A percentile compares a stretch with the other conserved stretches of the same genome.
Evolutionary conservation across 2,329 filamentous ascomycete genomes (phyloP).

Genomic region (Colletotrichum sp.): DNA sequence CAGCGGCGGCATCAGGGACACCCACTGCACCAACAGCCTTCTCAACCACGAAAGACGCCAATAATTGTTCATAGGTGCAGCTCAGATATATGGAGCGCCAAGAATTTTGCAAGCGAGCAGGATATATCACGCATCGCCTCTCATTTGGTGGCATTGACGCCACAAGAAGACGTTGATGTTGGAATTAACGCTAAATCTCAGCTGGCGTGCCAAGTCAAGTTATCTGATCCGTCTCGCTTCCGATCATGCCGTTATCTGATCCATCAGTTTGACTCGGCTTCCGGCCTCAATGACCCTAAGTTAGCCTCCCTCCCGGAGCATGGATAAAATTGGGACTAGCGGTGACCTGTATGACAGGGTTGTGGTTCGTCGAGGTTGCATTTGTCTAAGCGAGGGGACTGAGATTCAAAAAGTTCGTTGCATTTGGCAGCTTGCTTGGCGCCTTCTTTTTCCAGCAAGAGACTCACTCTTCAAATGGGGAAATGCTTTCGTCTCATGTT

Average conservation of each 20-base stretch:
- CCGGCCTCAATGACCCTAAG: background rate
- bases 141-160: background rate
- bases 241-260: slow-evolving; percentile 14
- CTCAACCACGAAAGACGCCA: background rate
- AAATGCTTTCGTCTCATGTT: background rate
- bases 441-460: background rate
- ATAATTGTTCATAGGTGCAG: background rate
- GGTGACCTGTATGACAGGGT: background rate
- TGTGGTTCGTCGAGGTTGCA: background rate
- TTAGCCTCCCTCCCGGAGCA: background rate
- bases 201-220: background rate
- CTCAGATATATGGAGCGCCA: background rate
- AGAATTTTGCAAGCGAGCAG: background rate
- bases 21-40: background rate
- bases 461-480: background rate
- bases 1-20: background rate
- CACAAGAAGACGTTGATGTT: background rate
- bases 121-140: background rate
- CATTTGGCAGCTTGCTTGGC: slow-evolving; percentile 5
- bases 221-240: slow-evolving; percentile 7
- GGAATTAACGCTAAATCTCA: background rate
- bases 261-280: background rate
- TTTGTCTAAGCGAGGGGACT: background rate
- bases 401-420: background rate
- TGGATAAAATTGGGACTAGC: background rate